Evolutionary conservation across 345 rosid species (phyloP).

Genomic region (Arabidopsis suecica): DNA sequence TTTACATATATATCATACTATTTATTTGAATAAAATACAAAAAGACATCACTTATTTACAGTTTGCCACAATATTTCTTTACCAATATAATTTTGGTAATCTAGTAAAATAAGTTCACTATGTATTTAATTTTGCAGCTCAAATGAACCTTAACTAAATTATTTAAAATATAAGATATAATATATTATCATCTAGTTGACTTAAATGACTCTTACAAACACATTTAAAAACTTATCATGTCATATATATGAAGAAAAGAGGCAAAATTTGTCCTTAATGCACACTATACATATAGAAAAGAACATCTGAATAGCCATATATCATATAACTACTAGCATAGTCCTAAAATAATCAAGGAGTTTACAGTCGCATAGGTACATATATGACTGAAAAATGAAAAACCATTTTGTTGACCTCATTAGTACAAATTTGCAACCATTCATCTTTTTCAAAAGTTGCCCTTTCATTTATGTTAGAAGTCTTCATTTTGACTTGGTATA

Average conservation of each 20-base stretch:
- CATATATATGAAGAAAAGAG: not conserved
- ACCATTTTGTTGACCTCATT: conserved; percentile 16
- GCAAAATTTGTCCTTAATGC: not conserved
- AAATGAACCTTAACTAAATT: not conserved
- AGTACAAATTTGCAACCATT: conserved; percentile 30
- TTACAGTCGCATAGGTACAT: conserved; percentile 25
- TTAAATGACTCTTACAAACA: conserved; percentile 2
- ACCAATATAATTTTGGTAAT: not conserved
- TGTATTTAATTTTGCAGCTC: not conserved
- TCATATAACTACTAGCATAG: conserved; percentile 2
- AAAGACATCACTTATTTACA: not conserved
- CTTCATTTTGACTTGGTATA: conserved; percentile 40
- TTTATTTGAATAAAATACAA: not conserved
- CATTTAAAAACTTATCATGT: not conserved
- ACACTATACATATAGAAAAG: not conserved
- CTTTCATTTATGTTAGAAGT: conserved; percentile 36
- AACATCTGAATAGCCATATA: conserved; percentile 17
- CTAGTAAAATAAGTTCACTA: not conserved
- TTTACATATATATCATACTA: not conserved
- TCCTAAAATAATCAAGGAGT: conserved; percentile 27
- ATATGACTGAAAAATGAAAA: conserved; percentile 2
- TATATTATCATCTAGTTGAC: not conserved
- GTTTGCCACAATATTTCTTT: not conserved
- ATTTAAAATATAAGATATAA: not conserved
- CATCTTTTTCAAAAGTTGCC: conserved; percentile 28